Conservation (phyloP, 345 rosid genomes). For the Citrus trifoliata region DNA sequence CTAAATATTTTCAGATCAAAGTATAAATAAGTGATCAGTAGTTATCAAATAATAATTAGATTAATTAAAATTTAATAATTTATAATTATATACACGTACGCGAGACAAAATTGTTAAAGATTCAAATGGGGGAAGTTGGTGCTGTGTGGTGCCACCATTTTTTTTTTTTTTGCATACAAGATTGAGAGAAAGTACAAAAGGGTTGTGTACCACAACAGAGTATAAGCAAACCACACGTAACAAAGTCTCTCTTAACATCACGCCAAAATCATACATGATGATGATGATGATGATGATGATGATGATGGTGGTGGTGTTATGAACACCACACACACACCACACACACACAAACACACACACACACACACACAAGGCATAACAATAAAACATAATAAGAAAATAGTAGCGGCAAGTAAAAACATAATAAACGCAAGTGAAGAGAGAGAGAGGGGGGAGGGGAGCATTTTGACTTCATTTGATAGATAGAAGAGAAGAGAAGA, state of each 20-base stretch:
- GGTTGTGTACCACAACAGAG: not conserved
- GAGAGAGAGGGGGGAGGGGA: not conserved
- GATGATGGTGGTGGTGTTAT: too few species aligned
- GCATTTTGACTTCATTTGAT: slow-evolving; percentile 52
- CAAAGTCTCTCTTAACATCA: not conserved
- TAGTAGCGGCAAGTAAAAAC: not conserved
- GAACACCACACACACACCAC: not conserved
- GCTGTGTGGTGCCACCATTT: too few species aligned
- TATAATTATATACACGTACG: too few species aligned
- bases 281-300: too few species aligned
- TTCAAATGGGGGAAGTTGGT: too few species aligned
- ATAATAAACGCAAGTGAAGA: not conserved
- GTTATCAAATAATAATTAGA: too few species aligned
- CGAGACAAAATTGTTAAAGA: too few species aligned
- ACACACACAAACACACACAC: not conserved
- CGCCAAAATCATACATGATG: not conserved
- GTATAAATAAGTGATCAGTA: too few species aligned
- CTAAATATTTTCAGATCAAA: too few species aligned
- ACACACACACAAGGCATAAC: not conserved
- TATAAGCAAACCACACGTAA: not conserved
- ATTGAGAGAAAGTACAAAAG: too few species aligned
- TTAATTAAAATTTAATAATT: too few species aligned
- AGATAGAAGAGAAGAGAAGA: slow-evolving; percentile 1
- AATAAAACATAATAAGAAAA: not conserved
- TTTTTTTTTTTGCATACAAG: too few species aligned